Percentiles rank a stretch among this genome's conserved stretches.
These are phyloP conservation scores for Exophiala lecanii-corni DNA, from an alignment of 2,329 filamentous ascomycete genomes.

Conservation along the genomic window DNA sequence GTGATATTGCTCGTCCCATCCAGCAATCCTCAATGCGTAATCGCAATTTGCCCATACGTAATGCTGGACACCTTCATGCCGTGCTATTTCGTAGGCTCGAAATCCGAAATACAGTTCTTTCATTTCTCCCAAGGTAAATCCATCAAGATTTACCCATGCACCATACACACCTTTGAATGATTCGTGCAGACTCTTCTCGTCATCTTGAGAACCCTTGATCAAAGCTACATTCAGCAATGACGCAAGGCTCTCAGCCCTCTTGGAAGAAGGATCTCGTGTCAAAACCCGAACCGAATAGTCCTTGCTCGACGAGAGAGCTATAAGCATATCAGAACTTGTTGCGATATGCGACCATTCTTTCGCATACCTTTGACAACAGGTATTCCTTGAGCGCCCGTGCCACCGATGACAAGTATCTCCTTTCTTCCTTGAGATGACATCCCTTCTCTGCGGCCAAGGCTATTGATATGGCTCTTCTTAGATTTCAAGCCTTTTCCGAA, in stretches of 20 bases:
- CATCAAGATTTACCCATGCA: constrained; percentile 51
- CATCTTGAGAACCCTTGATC: constrained; percentile 44
- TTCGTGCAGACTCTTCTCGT: constrained; percentile 39
- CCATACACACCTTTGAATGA: constrained; percentile 42
- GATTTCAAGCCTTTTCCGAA: no score
- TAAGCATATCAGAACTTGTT: background rate
- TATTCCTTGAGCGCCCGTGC: constrained; percentile 49
- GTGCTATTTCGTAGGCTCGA: constrained; percentile 32
- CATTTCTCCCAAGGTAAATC: constrained; percentile 51
- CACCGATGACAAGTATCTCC: constrained; percentile 39
- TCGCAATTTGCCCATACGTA: constrained; percentile 48
- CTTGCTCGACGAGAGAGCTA: background rate
- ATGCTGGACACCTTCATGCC: constrained; percentile 33
- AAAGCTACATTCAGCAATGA: constrained; percentile 43
- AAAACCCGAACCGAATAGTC: constrained; percentile 36
- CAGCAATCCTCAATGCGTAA: constrained; percentile 43
- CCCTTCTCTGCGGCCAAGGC: no score
- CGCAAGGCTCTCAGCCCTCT: constrained; percentile 39
- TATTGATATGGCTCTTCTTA: no score
- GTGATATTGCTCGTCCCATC: constrained; percentile 42
- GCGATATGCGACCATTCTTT: background rate
- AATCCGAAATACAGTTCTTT: constrained; percentile 43
- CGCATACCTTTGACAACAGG: constrained; percentile 40
- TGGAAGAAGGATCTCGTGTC: constrained; percentile 42
- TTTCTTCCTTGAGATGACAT: constrained; percentile 4